Conservation (phyloP, 371 early-diverging fungal species). For the Mucor plumbeus region DNA sequence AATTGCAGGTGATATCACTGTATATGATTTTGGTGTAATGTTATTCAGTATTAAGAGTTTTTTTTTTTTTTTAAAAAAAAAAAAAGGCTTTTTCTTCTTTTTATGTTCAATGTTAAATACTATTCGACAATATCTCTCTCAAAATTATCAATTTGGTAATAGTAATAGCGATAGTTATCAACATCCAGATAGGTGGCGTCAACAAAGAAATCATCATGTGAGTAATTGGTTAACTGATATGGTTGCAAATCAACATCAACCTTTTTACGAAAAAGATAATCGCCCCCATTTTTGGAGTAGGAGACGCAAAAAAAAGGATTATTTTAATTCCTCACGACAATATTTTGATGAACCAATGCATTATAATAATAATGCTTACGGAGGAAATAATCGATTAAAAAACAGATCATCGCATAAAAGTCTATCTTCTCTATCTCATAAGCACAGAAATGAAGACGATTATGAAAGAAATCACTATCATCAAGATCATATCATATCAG, state of each 20-base stretch:
- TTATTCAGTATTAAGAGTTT: background rate
- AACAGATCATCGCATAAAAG: background rate
- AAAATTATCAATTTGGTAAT: background rate
- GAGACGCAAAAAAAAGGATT: conserved; percentile 5
- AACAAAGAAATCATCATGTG: conserved; percentile 11
- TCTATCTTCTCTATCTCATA: background rate
- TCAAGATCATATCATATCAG: background rate
- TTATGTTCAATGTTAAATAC: background rate
- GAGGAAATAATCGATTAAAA: background rate
- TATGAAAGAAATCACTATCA: background rate
- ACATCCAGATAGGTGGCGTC: conserved; percentile 7
- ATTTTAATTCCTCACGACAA: background rate
- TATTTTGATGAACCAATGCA: background rate
- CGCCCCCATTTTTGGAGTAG: conserved; percentile 11
- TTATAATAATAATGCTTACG: background rate
- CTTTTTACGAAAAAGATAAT: conserved; percentile 5
- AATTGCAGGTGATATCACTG: conserved; percentile 1
- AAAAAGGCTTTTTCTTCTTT: background rate
- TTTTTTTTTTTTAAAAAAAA: background rate
- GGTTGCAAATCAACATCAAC: background rate
- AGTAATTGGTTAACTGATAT: conserved; percentile 11
- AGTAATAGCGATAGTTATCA: background rate
- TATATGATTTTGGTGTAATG: conserved; percentile 7
- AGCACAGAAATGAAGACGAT: conserved; percentile 6
- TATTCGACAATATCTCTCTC: background rate